Base-by-base conservation (phyloP, 306 rosid genomes). In the Inga laurina region DNA sequence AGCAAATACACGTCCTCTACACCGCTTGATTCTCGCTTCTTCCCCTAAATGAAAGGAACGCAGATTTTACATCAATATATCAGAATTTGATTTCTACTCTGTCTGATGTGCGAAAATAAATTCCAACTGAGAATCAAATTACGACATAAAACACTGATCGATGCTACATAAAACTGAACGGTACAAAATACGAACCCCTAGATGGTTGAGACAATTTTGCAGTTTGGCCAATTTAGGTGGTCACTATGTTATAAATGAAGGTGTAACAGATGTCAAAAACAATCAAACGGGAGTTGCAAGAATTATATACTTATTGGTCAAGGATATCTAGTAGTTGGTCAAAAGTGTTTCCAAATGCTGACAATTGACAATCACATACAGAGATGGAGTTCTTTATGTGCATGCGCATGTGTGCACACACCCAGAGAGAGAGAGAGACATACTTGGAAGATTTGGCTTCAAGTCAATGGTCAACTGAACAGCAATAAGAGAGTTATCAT, bases 401-500 rank as follows among this genome's bases (percentile, higher is more conserved):
- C 70, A 67, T 30, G 32, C 70, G 32, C 66, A 41, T 4, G 72
- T 48, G 19, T 8, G 64, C 34, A 57, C 7, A 62, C 0, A 34
- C 10, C 8, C 10, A 15, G 64, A 46, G 49, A 37, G 45, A 74
- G 85, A 77, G 39, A 79, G 82, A 74, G 46, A 77, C 1, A n/a
- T 86, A 94, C 98, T 88, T 73, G 97, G 92, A 86, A 93, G 89
- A 89, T 86, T 84, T 61, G 98, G 97, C 86, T 95, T 95, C 30
- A 91, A 89, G 79, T 95, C 98, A 27, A 85, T 91, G 65, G 97
- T 93, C 85, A 95, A 83, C 88, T 93, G 98, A 84, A 84, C 87
- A 67, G 97, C 85, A 83, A 78, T 5, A 14, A 92, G 89, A 67
- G 88, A 84, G 45, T 81, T 82, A 43, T 87, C 72, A 22, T 76